phyloP scores from a whole-genome alignment of 1,139 yeast genomes.

The Blastobotrys raffinosifermentans region DNA sequence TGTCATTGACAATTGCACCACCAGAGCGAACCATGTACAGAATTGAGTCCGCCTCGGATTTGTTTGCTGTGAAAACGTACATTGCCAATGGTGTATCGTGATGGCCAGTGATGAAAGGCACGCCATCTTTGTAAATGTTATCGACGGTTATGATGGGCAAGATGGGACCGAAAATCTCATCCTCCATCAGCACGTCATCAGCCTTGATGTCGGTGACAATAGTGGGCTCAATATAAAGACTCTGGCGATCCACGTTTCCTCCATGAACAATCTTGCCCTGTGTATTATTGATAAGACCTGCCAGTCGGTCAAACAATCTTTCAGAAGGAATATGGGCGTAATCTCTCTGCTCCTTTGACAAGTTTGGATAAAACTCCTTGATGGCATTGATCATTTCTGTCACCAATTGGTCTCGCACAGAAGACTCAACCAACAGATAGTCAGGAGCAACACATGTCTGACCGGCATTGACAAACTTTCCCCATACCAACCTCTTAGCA shows the following conservation, averaged over 20 bases:
- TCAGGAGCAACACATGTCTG: conserved; percentile 89
- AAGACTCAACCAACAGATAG: conserved; percentile 60
- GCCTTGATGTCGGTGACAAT: conserved; percentile 54
- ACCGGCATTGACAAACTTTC: conserved; percentile 70
- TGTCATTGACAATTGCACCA: conserved; percentile 63
- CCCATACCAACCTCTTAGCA: conserved; percentile 70
- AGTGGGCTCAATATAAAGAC: conserved; percentile 67
- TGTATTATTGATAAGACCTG: conserved; percentile 37
- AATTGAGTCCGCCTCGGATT: conserved; percentile 47
- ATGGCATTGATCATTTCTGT: conserved; percentile 39
- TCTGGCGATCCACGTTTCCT: conserved; percentile 41
- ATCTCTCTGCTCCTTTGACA: conserved; percentile 32
- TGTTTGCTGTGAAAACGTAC: conserved; percentile 62
- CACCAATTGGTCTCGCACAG: conserved; percentile 49
- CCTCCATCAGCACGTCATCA: conserved; percentile 65
- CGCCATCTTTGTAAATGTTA: conserved; percentile 42
- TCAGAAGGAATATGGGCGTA: conserved; percentile 63
- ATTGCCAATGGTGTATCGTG: conserved; percentile 84
- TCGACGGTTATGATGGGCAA: conserved; percentile 62
- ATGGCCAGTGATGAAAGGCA: conserved; percentile 41
- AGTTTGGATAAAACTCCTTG: conserved; percentile 42
- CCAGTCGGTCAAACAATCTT: conserved; percentile 49
- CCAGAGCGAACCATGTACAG: conserved; percentile 63
- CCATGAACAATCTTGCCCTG: conserved; percentile 55
- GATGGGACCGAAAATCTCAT: conserved; percentile 81